Percentiles rank a stretch among this genome's conserved stretches.
phyloP scores from a whole-genome alignment of 768 basidiomycete species.

The Boletellus emodensis region DNA sequence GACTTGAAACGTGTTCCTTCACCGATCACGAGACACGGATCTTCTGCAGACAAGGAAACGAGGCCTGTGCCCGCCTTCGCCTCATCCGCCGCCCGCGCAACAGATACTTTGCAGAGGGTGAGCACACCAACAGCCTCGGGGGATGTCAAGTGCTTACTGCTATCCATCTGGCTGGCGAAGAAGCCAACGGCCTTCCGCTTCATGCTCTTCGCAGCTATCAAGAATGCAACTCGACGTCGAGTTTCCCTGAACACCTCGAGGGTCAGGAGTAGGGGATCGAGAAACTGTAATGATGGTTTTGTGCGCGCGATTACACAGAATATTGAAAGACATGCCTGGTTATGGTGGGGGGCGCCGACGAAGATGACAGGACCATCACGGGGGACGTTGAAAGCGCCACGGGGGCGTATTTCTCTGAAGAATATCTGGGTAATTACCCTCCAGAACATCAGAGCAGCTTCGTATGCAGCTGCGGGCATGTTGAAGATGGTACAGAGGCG shows the following conservation, averaged over 20 bases:
- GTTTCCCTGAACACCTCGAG: conserved; percentile 86
- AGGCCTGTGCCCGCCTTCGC: conserved; percentile 73
- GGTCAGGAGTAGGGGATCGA: conserved; percentile 83
- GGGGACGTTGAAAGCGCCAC: conserved; percentile 94
- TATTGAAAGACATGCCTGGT: conserved; percentile 55
- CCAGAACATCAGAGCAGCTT: conserved; percentile 82
- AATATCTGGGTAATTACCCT: conserved; percentile 84
- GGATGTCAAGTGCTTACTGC: conserved; percentile 53
- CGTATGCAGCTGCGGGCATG: conserved; percentile 46
- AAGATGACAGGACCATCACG: conserved; percentile 88
- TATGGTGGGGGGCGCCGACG: conserved; percentile 88
- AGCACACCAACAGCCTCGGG: conserved; percentile 4
- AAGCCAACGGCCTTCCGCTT: conserved; percentile 72
- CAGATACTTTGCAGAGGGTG: conserved; percentile 63
- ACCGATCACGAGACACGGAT: conserved; percentile 83
- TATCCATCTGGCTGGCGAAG: conserved; percentile 78
- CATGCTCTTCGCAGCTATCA: conserved; percentile 90
- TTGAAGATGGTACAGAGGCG: conserved; percentile 2
- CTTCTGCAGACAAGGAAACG: conserved; percentile 65
- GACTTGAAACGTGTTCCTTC: conserved; percentile 71
- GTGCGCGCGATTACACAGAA: conserved; percentile 7
- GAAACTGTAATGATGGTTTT: conserved; percentile 54
- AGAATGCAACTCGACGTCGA: conserved; percentile 74
- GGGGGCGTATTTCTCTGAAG: conserved; percentile 91
- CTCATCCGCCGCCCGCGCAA: conserved; percentile 84